Evolutionary conservation across 164 flowering plant genomes (phyloP), one percentile per base, ranked within the genome.

Genomic region (Aristolochia californica): DNA sequence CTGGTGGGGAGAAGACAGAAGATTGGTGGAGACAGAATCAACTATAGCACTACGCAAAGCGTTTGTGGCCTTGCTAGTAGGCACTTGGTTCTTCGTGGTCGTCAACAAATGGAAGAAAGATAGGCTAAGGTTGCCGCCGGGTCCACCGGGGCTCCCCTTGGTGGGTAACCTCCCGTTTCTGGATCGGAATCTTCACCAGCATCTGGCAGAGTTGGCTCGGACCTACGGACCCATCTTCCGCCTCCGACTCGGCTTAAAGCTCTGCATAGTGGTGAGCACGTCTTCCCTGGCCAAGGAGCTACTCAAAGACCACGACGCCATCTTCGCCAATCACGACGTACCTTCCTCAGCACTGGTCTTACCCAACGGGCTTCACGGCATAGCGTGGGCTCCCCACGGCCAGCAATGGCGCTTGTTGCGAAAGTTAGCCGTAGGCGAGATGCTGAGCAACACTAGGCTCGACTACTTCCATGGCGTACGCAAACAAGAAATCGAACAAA

Each of bases 101-200:
- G 22, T 9, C 11, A 9, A n/a, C 20, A 48, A 48, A 48, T 18
- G 22, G 22, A 1, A 1, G n/a, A 5, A 47, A 47, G 12, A 23
- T 20, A 44, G 20, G 48, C 25, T 15, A 16, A 13, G 61, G 20
- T 21, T 72, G 23, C 80, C 80, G 0, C 87, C 84, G 0, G 81
- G 87, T 26, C 84, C 87, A 0, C 52, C 50, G 17, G 76, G 76
- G 21, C 45, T 78, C 21, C 87, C 87, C 18, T 9, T 82, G 17
- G 50, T 79, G 0, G 87, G 87, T 0, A 60, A 72, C 71, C 76
- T 79, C 45, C 77, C 63, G 0, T 79, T 68, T 43, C 70, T 77
- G 2, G 68, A 74, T 20, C 75, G 77, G 2, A 64, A 79, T n/a
- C 68, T 73, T 50, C 69, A 70, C 20, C 30, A 14, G 13, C 49